phyloP scores from a whole-genome alignment of 352 stramenopile genomes.

The Phytophthora nicotianae region DNA sequence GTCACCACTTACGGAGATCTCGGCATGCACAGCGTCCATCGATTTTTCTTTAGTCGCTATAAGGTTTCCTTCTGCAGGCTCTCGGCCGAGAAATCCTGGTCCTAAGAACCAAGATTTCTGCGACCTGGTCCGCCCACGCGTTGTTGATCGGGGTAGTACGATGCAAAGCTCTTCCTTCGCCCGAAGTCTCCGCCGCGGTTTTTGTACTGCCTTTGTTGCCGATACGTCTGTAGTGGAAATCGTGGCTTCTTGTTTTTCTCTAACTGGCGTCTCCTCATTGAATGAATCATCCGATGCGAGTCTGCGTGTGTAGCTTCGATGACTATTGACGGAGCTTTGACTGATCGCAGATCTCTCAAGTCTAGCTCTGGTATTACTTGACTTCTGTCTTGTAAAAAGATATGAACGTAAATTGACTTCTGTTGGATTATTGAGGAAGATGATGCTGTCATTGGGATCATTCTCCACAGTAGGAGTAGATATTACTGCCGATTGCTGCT shows the following conservation, averaged over 20 bases:
- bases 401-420: conserved; percentile 33
- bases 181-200: conserved; percentile 39
- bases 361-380: conserved; percentile 3
- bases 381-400: conserved; percentile 23
- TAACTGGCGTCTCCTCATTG: not conserved
- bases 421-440: conserved; percentile 35
- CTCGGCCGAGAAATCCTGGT: conserved; percentile 62
- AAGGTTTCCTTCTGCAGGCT: conserved; percentile 52
- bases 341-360: conserved; percentile 28
- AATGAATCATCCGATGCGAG: conserved; percentile 13
- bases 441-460: conserved; percentile 26
- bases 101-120: conserved; percentile 71
- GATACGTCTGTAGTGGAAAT: not conserved
- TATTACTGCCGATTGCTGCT: conserved; percentile 8
- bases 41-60: conserved; percentile 60
- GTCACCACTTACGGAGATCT: conserved; percentile 61
- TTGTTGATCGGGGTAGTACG: conserved; percentile 40
- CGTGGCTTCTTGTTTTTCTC: conserved; percentile 1
- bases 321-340: conserved; percentile 23
- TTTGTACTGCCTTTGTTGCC: conserved; percentile 1
- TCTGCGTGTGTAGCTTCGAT: conserved; percentile 6
- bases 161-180: conserved; percentile 66
- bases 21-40: conserved; percentile 72
- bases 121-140: conserved; percentile 20
- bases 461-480: not conserved